A percentile compares a stretch with the other conserved stretches of the same genome.
Evolutionary conservation across 257 asterid genomes (phyloP).

Genomic region (Apocynum venetum): DNA sequence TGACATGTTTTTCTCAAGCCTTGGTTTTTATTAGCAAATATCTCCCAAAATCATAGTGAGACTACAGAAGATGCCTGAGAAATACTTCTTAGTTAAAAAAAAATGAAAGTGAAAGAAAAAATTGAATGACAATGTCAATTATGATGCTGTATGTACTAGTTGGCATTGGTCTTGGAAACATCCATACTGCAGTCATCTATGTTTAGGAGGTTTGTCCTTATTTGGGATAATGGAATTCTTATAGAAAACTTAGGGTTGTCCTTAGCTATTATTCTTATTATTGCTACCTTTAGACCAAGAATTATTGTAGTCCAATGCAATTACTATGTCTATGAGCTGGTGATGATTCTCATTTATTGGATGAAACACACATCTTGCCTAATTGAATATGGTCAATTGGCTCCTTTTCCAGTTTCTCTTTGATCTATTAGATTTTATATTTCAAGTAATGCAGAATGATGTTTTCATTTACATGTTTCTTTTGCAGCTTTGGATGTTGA

Average conservation of each 20-base stretch:
- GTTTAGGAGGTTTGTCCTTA: no score
- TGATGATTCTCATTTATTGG: not conserved
- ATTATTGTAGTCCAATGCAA: no score
- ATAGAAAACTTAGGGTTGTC: not conserved
- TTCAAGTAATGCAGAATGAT: slow-evolving; percentile 10
- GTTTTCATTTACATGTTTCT: slow-evolving; percentile 11
- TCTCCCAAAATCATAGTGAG: not conserved
- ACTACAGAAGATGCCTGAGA: not conserved
- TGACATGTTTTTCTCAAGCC: not conserved
- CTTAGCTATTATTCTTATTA: not conserved
- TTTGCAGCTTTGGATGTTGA: slow-evolving; percentile 81
- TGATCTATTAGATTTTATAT: slow-evolving; percentile 13
- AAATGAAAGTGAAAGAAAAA: not conserved
- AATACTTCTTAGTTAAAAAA: not conserved
- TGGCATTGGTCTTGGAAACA: not conserved
- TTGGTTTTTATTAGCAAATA: no score
- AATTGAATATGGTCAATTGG: not conserved
- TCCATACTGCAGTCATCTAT: not conserved
- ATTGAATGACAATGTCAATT: not conserved
- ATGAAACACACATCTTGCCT: not conserved
- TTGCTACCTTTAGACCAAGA: not conserved
- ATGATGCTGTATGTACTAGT: not conserved
- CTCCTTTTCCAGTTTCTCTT: not conserved
- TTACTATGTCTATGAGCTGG: not conserved
- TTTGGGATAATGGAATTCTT: not conserved